Percentiles rank a stretch among this genome's conserved stretches.
phyloP scores from a whole-genome alignment of 768 basidiomycete genomes.

The Termitomyces sp. region DNA sequence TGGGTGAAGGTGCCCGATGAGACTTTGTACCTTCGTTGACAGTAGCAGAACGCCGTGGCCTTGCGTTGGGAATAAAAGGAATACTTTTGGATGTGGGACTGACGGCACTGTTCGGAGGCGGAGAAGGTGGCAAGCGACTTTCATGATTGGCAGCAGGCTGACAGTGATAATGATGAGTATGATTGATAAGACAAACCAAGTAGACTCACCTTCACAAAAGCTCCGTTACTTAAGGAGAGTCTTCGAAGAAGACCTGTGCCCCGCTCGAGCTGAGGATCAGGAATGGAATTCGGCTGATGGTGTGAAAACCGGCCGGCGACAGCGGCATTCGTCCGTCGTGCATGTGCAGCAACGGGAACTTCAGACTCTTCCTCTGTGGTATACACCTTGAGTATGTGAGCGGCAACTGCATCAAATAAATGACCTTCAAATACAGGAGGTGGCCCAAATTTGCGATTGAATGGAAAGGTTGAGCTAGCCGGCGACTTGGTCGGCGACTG shows the following conservation, averaged over 20 bases:
- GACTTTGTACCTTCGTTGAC: slow-evolving; percentile 42
- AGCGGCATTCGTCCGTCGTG: slow-evolving; percentile 57
- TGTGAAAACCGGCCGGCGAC: slow-evolving; percentile 51
- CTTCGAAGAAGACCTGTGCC: slow-evolving; percentile 69
- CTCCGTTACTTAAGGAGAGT: slow-evolving; percentile 59
- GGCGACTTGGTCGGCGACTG: slow-evolving; percentile 54
- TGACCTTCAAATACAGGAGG: slow-evolving; percentile 61
- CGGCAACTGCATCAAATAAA: slow-evolving; percentile 4
- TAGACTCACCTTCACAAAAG: slow-evolving; percentile 49
- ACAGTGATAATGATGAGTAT: slow-evolving; percentile 10
- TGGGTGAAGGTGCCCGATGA: slow-evolving; percentile 74
- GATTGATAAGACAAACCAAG: neutral
- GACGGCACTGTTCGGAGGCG: slow-evolving; percentile 51
- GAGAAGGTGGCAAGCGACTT: slow-evolving; percentile 28
- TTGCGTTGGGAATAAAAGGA: slow-evolving; percentile 25
- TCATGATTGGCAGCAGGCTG: slow-evolving; percentile 24
- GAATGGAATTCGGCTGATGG: slow-evolving; percentile 30
- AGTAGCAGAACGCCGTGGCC: slow-evolving; percentile 57
- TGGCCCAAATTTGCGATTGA: slow-evolving; percentile 49
- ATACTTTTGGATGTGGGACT: slow-evolving; percentile 26
- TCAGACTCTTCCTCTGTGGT: slow-evolving; percentile 37
- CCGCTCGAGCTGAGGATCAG: slow-evolving; percentile 52
- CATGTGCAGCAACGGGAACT: slow-evolving; percentile 36
- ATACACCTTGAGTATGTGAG: slow-evolving; percentile 6
- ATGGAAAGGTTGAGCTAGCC: slow-evolving; percentile 49